Evolutionary conservation across 2,329 filamentous ascomycete genomes (phyloP).

Genomic region (Paecilomyces dactylethromorphus): DNA sequence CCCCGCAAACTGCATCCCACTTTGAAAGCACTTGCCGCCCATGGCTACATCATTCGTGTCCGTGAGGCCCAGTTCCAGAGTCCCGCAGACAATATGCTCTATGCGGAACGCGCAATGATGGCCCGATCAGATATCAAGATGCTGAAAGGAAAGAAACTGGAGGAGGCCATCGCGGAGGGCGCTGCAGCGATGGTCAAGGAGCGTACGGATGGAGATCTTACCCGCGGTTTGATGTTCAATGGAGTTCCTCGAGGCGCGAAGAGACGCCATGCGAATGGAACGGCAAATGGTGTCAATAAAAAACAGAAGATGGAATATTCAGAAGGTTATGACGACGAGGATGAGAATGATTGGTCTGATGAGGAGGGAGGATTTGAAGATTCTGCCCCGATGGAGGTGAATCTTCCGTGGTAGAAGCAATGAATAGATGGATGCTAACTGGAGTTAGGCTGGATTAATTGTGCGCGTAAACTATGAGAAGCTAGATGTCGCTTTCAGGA

Average conservation of each 20-base stretch:
- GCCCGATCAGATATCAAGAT: slow-evolving; percentile 22
- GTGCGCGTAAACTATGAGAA: slow-evolving; percentile 81
- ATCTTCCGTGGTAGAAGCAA: slow-evolving; percentile 3
- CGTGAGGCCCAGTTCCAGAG: slow-evolving; percentile 36
- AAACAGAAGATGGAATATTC: slow-evolving; percentile 17
- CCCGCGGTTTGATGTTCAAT: slow-evolving; percentile 22
- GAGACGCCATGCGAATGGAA: slow-evolving; percentile 18
- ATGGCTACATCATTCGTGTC: slow-evolving; percentile 35
- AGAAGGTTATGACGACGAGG: slow-evolving; percentile 19
- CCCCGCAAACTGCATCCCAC: slow-evolving; percentile 27
- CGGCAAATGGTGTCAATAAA: slow-evolving; percentile 13
- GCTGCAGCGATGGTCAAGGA: slow-evolving; percentile 25
- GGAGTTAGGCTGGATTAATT: slow-evolving; percentile 61
- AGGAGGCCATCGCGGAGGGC: slow-evolving; percentile 23
- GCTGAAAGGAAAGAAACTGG: slow-evolving; percentile 33
- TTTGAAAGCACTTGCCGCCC: slow-evolving; percentile 32
- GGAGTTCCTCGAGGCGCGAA: slow-evolving; percentile 29
- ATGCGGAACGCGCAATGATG: slow-evolving; percentile 27
- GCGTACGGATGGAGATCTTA: slow-evolving; percentile 28
- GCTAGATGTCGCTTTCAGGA: slow-evolving; percentile 74
- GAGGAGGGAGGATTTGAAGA: slow-evolving; percentile 28
- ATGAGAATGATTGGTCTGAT: slow-evolving; percentile 31
- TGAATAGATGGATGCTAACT: slow-evolving; percentile 11
- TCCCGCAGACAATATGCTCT: slow-evolving; percentile 31
- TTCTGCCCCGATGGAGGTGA: slow-evolving; percentile 32